Base-by-base conservation (phyloP, 331 rosid species). In the Quercus tomentella region DNA sequence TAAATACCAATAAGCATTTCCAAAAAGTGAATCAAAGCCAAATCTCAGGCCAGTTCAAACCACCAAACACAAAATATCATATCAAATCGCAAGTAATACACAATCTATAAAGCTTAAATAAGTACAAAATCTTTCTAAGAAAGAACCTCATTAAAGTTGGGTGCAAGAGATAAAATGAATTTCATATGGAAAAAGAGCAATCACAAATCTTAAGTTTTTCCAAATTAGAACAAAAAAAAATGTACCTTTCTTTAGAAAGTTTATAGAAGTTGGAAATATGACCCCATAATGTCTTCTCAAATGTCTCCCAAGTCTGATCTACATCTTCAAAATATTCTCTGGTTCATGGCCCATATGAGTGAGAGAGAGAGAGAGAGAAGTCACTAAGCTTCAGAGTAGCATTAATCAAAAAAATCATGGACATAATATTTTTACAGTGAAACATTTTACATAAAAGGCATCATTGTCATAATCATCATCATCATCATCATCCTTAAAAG, bases 311-410 rank as follows among this genome's bases (percentile, higher is more conserved):
- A 9, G 97, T 90, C 78, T 49, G 89, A 79, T 96, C 99, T 37
- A 96, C 98, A 63, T 96, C 98, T 90, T 96, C 98, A 82, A 93
- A 96, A 89, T 96, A 93, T 86, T 89, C 96, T 76, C 99, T 96
- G 85, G 55, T 37, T 73, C 72, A 80, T 31, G 79, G 60, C 66
- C 37, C 77, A 85, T 70, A 21, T 61, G 74, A 70, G 63, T 69
- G 76, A 60, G 72, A 37, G 54, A 41, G 45, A 79, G 20, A 51
- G 41, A 35, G 57, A 79, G n/a, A 51, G 43, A 6, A 31, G 57
- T 25, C 45, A 58, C 66, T 56, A 33, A 65, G 51, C 37, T 35
- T 35, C 41, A 35, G 0, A n/a, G 70, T 17, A 22, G 7, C 72
- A 45, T 58, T 49, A 49, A 60, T 22, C n/a, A 83, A 60, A 30